Base-by-base conservation (phyloP, 352 stramenopile genomes). In the Phytophthora pini region DNA sequence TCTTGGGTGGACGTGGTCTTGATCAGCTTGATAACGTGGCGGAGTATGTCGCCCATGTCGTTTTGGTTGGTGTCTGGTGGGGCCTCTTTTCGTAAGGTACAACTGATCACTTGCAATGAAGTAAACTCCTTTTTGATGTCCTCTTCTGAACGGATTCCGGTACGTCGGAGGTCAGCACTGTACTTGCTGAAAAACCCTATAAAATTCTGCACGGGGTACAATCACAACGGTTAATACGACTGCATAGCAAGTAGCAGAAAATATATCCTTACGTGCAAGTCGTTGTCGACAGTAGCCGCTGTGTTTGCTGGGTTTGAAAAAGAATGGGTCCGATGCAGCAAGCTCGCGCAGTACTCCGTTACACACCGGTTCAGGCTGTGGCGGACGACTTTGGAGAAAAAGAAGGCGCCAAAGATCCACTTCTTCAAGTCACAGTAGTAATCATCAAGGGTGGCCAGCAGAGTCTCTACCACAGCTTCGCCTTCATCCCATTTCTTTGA, bases 401-500 rank as follows among this genome's bases (percentile, higher is more conserved):
- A 95, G 65, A 95, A 95, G 2, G 84, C 87, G 6, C 85, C 75
- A 13, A 76, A 86, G 48, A 95, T 90, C 87, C 87, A 95, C 31
- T 77, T 72, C 43, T 80, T 78, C 4, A 95, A 65, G 44, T 95
- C 87, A 1, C 45, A 47, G 43, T 82, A 93, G 50, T 94, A 95
- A 47, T 95, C 87, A 1, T 90, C 87, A 4, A 95, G 67, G 6
- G 87, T 95, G 20, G 75, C 85, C 12, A 95, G 52, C 9, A 95
- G 57, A 4, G 73, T 88, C 66, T 92, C 85, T 5, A 95, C 82
- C 3, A 95, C 80, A 20, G 80, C 60, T 22, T 89, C 78, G 10
- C 81, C 74, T 58, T 94, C 84, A 39, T 95, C 87, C 87, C 87
- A 95, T 61, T 85, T 90, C 57, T 93, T 95, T 1, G 79, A 88